These are phyloP conservation scores for Luvunga scandens DNA, from an alignment of 345 rosid genomes.

Conservation along the genomic window DNA sequence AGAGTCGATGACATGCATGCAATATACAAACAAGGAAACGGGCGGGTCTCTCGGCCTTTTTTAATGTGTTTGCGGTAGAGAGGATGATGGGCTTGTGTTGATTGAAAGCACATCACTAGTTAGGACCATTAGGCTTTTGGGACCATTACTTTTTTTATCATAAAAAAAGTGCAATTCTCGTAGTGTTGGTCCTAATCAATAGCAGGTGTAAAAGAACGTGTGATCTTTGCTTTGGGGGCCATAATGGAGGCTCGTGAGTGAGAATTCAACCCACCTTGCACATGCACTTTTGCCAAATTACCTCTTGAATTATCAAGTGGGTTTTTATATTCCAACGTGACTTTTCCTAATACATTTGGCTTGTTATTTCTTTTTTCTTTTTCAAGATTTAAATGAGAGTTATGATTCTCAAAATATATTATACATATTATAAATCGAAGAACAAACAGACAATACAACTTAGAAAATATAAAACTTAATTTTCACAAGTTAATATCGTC, in stretches of 20 bases:
- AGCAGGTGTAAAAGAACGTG: conserved; percentile 9
- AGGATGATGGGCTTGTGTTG: background rate
- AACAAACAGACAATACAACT: too few species aligned
- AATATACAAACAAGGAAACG: background rate
- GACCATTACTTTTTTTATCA: background rate
- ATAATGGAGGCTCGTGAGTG: conserved; percentile 3
- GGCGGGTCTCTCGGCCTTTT: background rate
- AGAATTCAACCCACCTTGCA: conserved; percentile 8
- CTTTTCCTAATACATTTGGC: background rate
- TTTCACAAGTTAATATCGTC: too few species aligned
- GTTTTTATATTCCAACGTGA: background rate
- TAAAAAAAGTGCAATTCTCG: conserved; percentile 1
- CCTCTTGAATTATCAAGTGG: background rate
- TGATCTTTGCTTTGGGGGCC: conserved; percentile 6
- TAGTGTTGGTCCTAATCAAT: conserved; percentile 34
- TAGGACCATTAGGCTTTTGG: background rate
- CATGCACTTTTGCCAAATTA: conserved; percentile 18
- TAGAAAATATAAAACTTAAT: background rate
- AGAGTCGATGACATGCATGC: background rate
- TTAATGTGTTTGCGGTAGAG: background rate
- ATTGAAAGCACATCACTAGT: background rate
- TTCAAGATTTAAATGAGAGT: too few species aligned
- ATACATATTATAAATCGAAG: too few species aligned
- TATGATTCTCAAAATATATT: background rate
- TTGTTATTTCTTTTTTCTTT: background rate